Percentiles rank a stretch among this genome's conserved stretches.
phyloP scores from a whole-genome alignment of 2,329 filamentous ascomycete genomes.

The Nemania diffusa region DNA sequence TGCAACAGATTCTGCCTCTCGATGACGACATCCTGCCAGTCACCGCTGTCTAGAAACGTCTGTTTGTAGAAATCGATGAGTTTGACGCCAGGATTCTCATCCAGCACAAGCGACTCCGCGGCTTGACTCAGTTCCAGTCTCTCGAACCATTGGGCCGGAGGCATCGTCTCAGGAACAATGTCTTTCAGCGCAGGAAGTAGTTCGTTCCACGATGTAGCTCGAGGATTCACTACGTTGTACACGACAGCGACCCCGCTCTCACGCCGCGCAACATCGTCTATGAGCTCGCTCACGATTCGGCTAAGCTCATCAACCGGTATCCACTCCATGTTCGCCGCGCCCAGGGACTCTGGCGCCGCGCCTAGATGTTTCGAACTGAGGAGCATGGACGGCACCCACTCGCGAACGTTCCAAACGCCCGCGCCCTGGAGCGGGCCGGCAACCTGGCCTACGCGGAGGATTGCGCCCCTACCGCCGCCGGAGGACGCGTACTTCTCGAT shows the following conservation, averaged over 20 bases:
- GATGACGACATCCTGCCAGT: neutral
- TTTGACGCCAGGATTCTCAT: neutral
- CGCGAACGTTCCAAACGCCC: slow-evolving; percentile 36
- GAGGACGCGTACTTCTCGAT: slow-evolving; percentile 38
- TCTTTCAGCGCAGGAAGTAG: neutral
- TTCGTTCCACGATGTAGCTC: neutral
- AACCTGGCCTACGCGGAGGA: slow-evolving; percentile 42
- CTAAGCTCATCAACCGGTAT: slow-evolving; percentile 39
- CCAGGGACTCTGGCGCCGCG: slow-evolving; percentile 29
- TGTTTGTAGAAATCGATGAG: neutral
- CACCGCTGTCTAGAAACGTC: slow-evolving; percentile 32
- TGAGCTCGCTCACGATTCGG: slow-evolving; percentile 35
- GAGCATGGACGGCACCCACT: slow-evolving; percentile 41
- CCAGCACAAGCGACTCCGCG: neutral
- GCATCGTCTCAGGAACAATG: neutral
- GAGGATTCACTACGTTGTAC: neutral
- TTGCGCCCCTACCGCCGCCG: slow-evolving; percentile 33
- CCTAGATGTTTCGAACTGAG: slow-evolving; percentile 40
- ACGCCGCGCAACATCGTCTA: neutral
- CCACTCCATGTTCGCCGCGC: slow-evolving; percentile 34
- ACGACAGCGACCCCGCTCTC: neutral
- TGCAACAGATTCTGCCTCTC: slow-evolving; percentile 27
- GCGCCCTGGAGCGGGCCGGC: slow-evolving; percentile 34
- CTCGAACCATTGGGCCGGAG: neutral
- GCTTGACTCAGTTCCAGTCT: slow-evolving; percentile 21